Evolutionary conservation across 768 basidiomycete genomes (phyloP), one percentile per base, ranked within the genome.

Genomic region (Boletus pseudo-olivaceus): DNA sequence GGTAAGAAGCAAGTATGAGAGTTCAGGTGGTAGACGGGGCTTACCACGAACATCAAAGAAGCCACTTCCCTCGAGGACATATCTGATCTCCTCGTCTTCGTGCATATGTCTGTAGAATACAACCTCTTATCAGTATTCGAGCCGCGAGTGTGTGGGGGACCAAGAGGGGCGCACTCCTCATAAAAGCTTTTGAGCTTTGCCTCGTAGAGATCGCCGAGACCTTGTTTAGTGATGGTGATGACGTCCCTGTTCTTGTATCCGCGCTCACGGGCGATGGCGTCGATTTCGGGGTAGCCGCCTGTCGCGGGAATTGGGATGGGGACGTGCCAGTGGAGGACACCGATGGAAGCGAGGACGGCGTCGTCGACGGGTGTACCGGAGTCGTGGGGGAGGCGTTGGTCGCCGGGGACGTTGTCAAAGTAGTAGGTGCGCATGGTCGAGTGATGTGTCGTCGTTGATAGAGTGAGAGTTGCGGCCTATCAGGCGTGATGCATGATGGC

Each of bases 31-130:
- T 2, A 27, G 6, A 42, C 20, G 29, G n/a, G 26, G 62, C 83
- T 51, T 59, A 90, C 90, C 90, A 54, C 93, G 81, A 38, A 98
- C 82, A 62, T 98, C 95, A 66, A 97, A 98, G 77, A 84, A 98
- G 0, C 93, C 94, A 35, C 82, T 84, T n/a, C 95, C 95, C 1
- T 80, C 76, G 38, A 93, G 78, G 61, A 95, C 83, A 63, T 90
- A 98, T 8, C 94, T 79, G 64, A 95, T 96, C 72, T 98, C 94
- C 65, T 98, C 94, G 63, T 97, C 94, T 69, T 97, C 93, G 62
- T 97, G 95, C 77, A 98, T 81, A 63, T 97, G 93, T 63, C 90
- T 91, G 60, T 27, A 0, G 5, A 26, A 26, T 49, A 15, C 8
- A 0, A 30, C n/a, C 14, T 38, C 29, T 35, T 26, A 45, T 60